Evolutionary conservation across 164 flowering plant species (phyloP).

Genomic region (Vitis labrusca): DNA sequence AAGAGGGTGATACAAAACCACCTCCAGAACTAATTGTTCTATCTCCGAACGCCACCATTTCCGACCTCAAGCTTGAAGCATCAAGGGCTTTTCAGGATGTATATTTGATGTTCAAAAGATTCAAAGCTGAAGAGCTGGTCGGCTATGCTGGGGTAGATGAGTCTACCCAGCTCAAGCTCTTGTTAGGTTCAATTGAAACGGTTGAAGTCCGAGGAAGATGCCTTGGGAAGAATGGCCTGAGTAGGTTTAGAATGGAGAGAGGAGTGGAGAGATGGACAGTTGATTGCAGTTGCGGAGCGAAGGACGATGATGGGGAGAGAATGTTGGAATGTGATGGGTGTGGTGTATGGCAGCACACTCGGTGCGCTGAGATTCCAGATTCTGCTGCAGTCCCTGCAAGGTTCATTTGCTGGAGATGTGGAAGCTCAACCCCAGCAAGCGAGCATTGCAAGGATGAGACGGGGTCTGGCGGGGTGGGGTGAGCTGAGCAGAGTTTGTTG

Average conservation of each 20-base stretch:
- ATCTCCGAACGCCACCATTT: slow-evolving; percentile 48
- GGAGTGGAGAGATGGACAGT: slow-evolving; percentile 78
- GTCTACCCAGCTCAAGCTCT: slow-evolving; percentile 37
- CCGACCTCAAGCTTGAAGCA: slow-evolving; percentile 61
- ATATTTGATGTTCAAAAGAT: slow-evolving; percentile 55
- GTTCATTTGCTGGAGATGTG: slow-evolving; percentile 56
- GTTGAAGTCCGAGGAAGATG: slow-evolving; percentile 50
- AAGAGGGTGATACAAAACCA: slow-evolving; percentile 26
- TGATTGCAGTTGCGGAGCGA: slow-evolving; percentile 77
- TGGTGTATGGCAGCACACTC: slow-evolving; percentile 83
- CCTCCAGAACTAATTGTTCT: slow-evolving; percentile 65
- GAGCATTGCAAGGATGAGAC: slow-evolving; percentile 16
- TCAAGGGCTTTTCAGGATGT: slow-evolving; percentile 62
- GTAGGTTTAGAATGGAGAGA: slow-evolving; percentile 65
- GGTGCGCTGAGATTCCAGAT: slow-evolving; percentile 63
- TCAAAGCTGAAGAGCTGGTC: slow-evolving; percentile 53
- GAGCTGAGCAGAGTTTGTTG: not conserved
- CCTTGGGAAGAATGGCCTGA: slow-evolving; percentile 30
- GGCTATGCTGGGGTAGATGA: slow-evolving; percentile 50
- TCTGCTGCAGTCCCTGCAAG: slow-evolving; percentile 51
- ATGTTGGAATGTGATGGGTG: slow-evolving; percentile 85
- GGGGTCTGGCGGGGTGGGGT: too few relatives aligned
- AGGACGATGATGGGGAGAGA: slow-evolving; percentile 89
- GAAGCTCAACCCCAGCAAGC: slow-evolving; percentile 7
- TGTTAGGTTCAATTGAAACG: slow-evolving; percentile 33